A percentile compares a stretch with the other conserved stretches of the same genome.
phyloP scores from a whole-genome alignment of 1,139 yeast species.

The Candida pseudoviswanathii region DNA sequence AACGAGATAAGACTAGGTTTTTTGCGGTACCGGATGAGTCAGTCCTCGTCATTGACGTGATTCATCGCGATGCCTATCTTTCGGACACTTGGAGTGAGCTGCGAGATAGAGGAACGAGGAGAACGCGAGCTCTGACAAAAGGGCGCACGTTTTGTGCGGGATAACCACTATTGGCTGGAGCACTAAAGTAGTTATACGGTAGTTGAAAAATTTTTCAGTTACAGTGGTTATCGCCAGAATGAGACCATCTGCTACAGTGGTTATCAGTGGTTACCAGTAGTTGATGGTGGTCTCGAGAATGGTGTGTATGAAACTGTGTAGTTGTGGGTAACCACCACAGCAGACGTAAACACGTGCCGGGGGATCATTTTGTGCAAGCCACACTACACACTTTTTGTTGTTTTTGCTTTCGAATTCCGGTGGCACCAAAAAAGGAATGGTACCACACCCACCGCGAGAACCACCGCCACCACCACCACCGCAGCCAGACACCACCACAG shows the following conservation, averaged over 20 bases:
- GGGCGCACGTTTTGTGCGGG: neutral
- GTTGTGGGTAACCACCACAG: neutral
- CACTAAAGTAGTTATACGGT: neutral
- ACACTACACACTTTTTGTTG: constrained; percentile 1
- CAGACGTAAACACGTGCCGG: neutral
- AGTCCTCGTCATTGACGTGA: too few species aligned
- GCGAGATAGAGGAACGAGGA: too few species aligned
- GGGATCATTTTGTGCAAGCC: neutral
- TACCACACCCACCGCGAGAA: constrained; percentile 1
- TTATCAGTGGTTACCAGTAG: neutral
- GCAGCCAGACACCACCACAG: neutral
- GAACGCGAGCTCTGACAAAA: too few species aligned
- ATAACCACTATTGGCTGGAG: neutral
- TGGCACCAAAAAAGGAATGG: neutral
- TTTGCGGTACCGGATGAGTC: too few species aligned
- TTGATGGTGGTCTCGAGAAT: neutral
- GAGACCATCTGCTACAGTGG: neutral
- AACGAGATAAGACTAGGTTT: too few species aligned
- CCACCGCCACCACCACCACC: too few species aligned
- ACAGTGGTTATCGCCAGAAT: neutral
- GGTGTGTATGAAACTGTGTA: neutral
- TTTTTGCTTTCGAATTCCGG: constrained; percentile 1
- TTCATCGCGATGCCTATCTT: too few species aligned
- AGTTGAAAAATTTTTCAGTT: neutral
- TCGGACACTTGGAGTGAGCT: too few species aligned